Evolutionary conservation across 2,329 filamentous ascomycete genomes (phyloP).

Genomic region (Salinomyces thailandicus): DNA sequence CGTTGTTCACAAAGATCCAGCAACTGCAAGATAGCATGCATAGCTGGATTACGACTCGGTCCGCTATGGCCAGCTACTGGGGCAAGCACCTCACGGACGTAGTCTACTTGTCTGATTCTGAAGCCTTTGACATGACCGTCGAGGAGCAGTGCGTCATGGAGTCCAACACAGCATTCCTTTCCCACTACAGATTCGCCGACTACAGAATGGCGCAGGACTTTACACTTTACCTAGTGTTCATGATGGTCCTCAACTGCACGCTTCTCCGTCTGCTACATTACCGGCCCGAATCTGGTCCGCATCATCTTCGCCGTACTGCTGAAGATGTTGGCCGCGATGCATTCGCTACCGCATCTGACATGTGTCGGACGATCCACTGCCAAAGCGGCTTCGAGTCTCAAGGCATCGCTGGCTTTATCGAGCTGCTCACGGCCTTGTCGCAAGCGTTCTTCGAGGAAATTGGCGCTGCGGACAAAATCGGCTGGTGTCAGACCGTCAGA

Average conservation of each 20-base stretch:
- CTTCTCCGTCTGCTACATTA: background rate
- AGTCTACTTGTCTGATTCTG: background rate
- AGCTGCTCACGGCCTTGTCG: background rate
- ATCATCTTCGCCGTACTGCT: background rate
- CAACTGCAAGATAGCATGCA: background rate
- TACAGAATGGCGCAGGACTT: background rate
- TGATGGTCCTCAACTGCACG: background rate
- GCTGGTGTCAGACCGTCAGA: conserved; percentile 1
- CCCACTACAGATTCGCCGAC: background rate
- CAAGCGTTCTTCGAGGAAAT: background rate
- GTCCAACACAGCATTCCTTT: background rate
- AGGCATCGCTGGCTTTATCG: background rate
- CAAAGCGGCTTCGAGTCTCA: background rate
- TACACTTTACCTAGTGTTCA: background rate
- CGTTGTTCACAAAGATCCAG: background rate
- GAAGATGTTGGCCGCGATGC: background rate
- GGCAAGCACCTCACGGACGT: background rate
- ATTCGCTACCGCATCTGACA: background rate
- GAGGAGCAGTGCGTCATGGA: background rate
- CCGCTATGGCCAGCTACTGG: background rate
- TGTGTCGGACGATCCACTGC: background rate
- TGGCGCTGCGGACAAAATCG: background rate
- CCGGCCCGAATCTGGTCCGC: background rate
- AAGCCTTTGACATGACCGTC: background rate
- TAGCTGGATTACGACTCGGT: background rate